phyloP scores from a whole-genome alignment of 495 filamentous ascomycete species.

The Penicillium antarcticum region DNA sequence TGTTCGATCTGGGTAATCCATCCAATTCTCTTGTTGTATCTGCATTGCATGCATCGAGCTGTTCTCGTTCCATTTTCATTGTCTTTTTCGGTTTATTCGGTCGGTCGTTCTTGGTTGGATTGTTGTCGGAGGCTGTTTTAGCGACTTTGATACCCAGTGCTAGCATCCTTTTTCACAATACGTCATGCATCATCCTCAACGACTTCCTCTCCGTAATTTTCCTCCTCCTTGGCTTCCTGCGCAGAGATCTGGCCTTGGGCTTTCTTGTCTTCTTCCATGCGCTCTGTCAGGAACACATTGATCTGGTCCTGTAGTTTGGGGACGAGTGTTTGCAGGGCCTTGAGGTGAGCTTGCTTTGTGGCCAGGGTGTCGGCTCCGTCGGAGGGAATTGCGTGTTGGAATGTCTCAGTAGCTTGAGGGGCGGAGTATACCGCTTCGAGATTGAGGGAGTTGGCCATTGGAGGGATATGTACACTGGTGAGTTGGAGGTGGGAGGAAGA shows the following conservation, averaged over 20 bases:
- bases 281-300: slow-evolving; percentile 77
- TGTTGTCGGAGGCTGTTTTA: slow-evolving; percentile 15
- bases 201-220: slow-evolving; percentile 81
- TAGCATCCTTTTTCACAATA: slow-evolving; percentile 16
- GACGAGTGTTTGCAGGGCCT: slow-evolving; percentile 58
- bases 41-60: slow-evolving; percentile 6
- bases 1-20: slow-evolving; percentile 15
- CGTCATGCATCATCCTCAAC: slow-evolving; percentile 50
- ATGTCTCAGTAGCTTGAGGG: slow-evolving; percentile 39
- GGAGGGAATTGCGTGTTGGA: slow-evolving; percentile 41
- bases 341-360: slow-evolving; percentile 64
- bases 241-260: slow-evolving; percentile 46
- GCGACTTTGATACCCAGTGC: slow-evolving; percentile 41
- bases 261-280: slow-evolving; percentile 87
- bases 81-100: slow-evolving; percentile 8
- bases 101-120: slow-evolving; percentile 10
- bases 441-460: slow-evolving; percentile 5
- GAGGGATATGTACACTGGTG: neutral
- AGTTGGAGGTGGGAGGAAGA: neutral
- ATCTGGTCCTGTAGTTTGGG: slow-evolving; percentile 64
- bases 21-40: slow-evolving; percentile 10
- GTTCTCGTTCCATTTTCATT: slow-evolving; percentile 11
- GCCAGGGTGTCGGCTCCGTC: slow-evolving; percentile 31
- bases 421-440: slow-evolving; percentile 60
- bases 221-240: slow-evolving; percentile 68